phyloP scores from a whole-genome alignment of 2,329 filamentous ascomycete species.

The Calonectria pteridis region DNA sequence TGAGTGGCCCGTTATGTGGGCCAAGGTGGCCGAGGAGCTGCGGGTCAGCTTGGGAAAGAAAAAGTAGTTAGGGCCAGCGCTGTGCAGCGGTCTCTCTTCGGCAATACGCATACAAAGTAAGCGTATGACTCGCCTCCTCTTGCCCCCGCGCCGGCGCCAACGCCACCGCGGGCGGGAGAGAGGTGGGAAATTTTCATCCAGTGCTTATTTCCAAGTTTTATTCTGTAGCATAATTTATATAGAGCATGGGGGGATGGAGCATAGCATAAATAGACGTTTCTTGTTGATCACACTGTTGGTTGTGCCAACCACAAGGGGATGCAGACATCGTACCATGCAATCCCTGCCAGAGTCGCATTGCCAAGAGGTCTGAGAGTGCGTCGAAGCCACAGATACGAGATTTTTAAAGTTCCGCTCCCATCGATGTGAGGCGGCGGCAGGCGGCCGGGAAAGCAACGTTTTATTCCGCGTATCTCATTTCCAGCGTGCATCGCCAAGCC shows the following conservation, averaged over 20 bases:
- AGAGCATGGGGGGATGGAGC: neutral
- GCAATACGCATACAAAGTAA: neutral
- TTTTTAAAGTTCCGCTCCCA: conserved; percentile 1
- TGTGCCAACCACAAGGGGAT: neutral
- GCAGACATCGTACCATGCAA: neutral
- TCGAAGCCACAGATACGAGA: conserved; percentile 8
- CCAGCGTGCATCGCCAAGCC: neutral
- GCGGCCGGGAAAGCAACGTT: conserved; percentile 2
- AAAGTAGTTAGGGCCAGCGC: neutral
- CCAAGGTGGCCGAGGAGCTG: conserved; percentile 9
- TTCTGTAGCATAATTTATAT: conserved; percentile 4
- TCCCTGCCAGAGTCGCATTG: neutral
- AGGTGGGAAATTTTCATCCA: neutral
- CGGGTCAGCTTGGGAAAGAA: neutral
- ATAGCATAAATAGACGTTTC: conserved; percentile 7
- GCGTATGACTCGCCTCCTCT: neutral
- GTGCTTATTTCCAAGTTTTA: neutral
- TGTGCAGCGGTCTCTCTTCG: neutral
- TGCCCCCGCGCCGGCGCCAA: too few relatives aligned
- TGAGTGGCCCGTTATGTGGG: conserved; percentile 28
- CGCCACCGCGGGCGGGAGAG: neutral
- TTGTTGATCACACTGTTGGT: neutral
- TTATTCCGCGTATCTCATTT: conserved; percentile 11
- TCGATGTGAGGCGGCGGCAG: neutral
- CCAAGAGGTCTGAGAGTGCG: neutral